These are phyloP conservation scores for Epichloe coenophiala DNA, from an alignment of 2,329 filamentous ascomycete genomes.

Conservation along the genomic window DNA sequence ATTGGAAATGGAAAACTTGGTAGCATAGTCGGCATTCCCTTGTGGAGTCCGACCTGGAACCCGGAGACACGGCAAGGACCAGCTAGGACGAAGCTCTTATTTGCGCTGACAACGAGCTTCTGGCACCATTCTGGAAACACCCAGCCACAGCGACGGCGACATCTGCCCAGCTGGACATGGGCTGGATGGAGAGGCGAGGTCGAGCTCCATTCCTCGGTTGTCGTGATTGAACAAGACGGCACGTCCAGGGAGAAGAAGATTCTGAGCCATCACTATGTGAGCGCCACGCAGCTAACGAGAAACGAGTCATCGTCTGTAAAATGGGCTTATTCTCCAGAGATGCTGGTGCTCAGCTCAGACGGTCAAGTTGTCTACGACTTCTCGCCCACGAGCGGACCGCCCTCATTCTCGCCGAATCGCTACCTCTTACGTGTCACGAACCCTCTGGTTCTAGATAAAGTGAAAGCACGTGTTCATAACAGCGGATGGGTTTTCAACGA, in stretches of 20 bases:
- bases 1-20: constrained; percentile 17
- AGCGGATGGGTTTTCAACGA: constrained; percentile 23
- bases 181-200: constrained; percentile 22
- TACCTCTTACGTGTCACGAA: constrained; percentile 20
- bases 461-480: constrained; percentile 19
- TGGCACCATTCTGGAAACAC: constrained; percentile 20
- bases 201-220: constrained; percentile 20
- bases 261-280: constrained; percentile 22
- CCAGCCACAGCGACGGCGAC: constrained; percentile 14
- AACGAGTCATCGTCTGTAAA: constrained; percentile 17
- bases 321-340: constrained; percentile 22
- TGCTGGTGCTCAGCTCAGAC: constrained; percentile 16
- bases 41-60: constrained; percentile 14
- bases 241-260: constrained; percentile 17
- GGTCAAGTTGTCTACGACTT: constrained; percentile 21
- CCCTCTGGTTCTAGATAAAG: constrained; percentile 19
- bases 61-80: constrained; percentile 8
- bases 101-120: constrained; percentile 21
- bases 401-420: constrained; percentile 13
- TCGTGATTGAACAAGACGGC: constrained; percentile 17
- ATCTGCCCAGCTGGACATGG: constrained; percentile 25
- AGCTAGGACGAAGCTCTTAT: constrained; percentile 19
- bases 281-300: constrained; percentile 20
- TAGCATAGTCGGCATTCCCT: constrained; percentile 18
- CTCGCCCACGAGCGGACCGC: constrained; percentile 6